phyloP scores from a whole-genome alignment of 129 eudicot genomes.

The Helichrysum umbraculigerum region DNA sequence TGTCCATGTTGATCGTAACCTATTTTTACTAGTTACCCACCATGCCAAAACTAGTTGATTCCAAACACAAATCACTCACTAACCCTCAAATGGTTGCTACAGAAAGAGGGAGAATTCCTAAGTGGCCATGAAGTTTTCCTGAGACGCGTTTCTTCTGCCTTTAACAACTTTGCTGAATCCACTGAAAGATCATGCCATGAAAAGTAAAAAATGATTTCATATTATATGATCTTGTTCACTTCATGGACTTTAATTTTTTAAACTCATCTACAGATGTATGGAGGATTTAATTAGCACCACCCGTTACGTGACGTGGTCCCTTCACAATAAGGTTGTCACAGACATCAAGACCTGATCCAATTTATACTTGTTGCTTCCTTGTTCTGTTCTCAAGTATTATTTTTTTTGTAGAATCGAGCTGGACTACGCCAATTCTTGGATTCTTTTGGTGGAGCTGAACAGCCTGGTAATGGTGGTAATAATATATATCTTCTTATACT shows the following conservation, averaged over 20 bases:
- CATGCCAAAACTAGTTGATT: neutral
- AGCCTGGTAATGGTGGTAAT: conserved; percentile 46
- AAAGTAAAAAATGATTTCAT: conserved; percentile 46
- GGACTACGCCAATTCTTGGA: conserved; percentile 96
- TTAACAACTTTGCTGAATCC: conserved; percentile 82
- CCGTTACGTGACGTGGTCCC: conserved; percentile 97
- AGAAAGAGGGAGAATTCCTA: conserved; percentile 94
- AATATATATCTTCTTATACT: conserved; percentile 18
- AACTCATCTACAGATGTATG: conserved; percentile 71
- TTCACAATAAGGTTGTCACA: conserved; percentile 82
- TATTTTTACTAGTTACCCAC: too few relatives aligned
- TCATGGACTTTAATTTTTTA: conserved; percentile 24
- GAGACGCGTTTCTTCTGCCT: conserved; percentile 68
- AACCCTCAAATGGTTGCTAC: conserved; percentile 27
- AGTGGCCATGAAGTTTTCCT: conserved; percentile 90
- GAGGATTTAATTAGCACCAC: conserved; percentile 98
- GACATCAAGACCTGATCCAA: neutral
- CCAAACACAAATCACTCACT: neutral
- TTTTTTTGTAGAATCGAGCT: conserved; percentile 72
- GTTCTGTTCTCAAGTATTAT: conserved; percentile 10
- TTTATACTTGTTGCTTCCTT: conserved; percentile 10
- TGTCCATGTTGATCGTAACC: too few relatives aligned
- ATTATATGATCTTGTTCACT: conserved; percentile 2
- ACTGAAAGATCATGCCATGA: conserved; percentile 90
- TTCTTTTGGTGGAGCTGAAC: conserved; percentile 94